Evolutionary conservation across 345 rosid species (phyloP).

Genomic region (Citrus inodora): DNA sequence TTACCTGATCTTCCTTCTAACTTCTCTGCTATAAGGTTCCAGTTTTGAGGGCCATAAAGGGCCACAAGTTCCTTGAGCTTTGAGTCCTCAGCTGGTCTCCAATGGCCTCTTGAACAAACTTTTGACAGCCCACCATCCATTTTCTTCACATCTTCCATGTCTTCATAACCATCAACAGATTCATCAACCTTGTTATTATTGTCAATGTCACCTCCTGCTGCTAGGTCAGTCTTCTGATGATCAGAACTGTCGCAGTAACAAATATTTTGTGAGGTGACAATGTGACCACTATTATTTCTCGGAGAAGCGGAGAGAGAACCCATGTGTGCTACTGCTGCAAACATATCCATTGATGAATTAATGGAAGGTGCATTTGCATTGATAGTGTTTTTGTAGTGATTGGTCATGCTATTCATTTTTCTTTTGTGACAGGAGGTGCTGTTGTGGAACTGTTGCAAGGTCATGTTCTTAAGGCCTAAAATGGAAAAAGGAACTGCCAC

Average conservation of each 20-base stretch:
- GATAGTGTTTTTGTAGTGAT: not conserved
- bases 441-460: slow-evolving; percentile 34
- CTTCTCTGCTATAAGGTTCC: slow-evolving; percentile 43
- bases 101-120: slow-evolving; percentile 37
- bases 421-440: slow-evolving; percentile 11
- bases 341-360: slow-evolving; percentile 23
- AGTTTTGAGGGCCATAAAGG: slow-evolving; percentile 42
- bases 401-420: slow-evolving; percentile 13
- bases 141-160: slow-evolving; percentile 12
- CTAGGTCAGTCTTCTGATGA: not conserved
- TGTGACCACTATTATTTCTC: not conserved
- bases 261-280: not conserved
- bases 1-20: slow-evolving; percentile 45
- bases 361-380: slow-evolving; percentile 6
- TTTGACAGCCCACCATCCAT: slow-evolving; percentile 17
- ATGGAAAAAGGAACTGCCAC: slow-evolving; percentile 20
- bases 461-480: slow-evolving; percentile 23
- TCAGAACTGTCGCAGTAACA: not conserved
- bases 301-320: slow-evolving; percentile 12
- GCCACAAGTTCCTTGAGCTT: slow-evolving; percentile 43
- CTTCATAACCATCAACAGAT: slow-evolving; percentile 20
- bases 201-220: not conserved
- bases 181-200: not conserved
- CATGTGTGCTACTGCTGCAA: slow-evolving; percentile 6
- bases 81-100: slow-evolving; percentile 44